phyloP scores from a whole-genome alignment of 2,329 filamentous ascomycete genomes.

The Hypoxylon sp. region DNA sequence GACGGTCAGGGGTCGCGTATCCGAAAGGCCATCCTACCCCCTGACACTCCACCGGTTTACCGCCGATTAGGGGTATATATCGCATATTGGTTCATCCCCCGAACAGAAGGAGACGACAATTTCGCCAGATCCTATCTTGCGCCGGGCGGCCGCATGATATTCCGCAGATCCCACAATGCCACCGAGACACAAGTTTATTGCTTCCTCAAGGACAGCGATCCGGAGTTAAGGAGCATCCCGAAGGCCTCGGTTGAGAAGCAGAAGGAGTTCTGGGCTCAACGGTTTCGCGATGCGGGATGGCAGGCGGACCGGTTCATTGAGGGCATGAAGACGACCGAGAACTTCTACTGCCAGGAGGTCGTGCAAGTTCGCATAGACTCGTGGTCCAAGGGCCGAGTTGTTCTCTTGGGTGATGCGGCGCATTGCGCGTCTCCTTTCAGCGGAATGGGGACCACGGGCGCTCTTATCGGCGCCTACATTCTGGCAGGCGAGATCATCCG shows the following conservation, averaged over 20 bases:
- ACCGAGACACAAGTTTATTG: slow-evolving; percentile 54
- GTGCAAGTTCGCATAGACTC: slow-evolving; percentile 59
- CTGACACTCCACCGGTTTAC: slow-evolving; percentile 42
- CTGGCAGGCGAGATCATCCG: slow-evolving; percentile 63
- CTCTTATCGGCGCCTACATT: slow-evolving; percentile 64
- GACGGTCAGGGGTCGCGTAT: slow-evolving; percentile 67
- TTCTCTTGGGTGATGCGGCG: slow-evolving; percentile 65
- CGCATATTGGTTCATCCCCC: slow-evolving; percentile 50
- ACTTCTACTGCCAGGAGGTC: slow-evolving; percentile 62
- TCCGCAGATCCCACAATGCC: slow-evolving; percentile 47
- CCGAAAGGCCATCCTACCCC: slow-evolving; percentile 56
- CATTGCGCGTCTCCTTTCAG: slow-evolving; percentile 61
- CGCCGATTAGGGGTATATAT: slow-evolving; percentile 46
- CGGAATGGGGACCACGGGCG: slow-evolving; percentile 62
- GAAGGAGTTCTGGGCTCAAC: slow-evolving; percentile 56
- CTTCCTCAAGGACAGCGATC: slow-evolving; percentile 48
- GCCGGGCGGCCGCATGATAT: slow-evolving; percentile 36
- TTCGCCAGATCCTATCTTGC: slow-evolving; percentile 18
- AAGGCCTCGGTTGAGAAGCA: slow-evolving; percentile 48
- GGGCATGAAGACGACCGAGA: slow-evolving; percentile 51
- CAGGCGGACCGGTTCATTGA: slow-evolving; percentile 51
- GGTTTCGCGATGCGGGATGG: slow-evolving; percentile 60
- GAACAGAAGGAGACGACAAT: slow-evolving; percentile 29
- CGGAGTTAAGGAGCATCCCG: slow-evolving; percentile 37
- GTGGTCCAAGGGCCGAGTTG: slow-evolving; percentile 58